Base-by-base conservation (phyloP, 257 asterid genomes). In the Cynanchum wilfordii region DNA sequence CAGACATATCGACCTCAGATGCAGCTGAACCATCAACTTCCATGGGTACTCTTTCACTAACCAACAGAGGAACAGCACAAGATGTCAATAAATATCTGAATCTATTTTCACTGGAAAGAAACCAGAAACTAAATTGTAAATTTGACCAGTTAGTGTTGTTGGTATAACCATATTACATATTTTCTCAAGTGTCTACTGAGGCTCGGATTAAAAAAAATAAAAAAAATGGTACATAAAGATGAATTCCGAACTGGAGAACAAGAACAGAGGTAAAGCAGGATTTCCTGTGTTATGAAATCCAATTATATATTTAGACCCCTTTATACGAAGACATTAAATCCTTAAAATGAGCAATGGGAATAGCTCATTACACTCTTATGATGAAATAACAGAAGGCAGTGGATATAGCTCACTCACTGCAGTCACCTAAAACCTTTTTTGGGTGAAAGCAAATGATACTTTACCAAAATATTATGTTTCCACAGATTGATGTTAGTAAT, bases 11-110 rank as follows among this genome's bases (percentile, higher is more conserved):
- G 69, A 65, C 76, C 65, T 82, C 88, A 57, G 76, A 56, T 74
- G 84, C 83, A 33, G 93, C 87, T 70, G 89, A 84, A 64, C 79
- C 86, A 79, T 89, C 97, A 36, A 88, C 87, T 24, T 90, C 98
- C 98, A 89, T 90, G 25, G 92, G 81, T 71, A 85, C 90, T 15
- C 80, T 77, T 78, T 83, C 86, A 75, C 96, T 89, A 30, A 58
- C 68, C 76, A 79, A 72, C 54, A 69, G 56, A 17, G 78, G 38
- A 12, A 72, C 76, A 73, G 67, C 36, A 69, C 27, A 69, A 24
- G 42, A 33, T 30, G 69, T 44, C 47, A 69, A n/a, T 27, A 64
- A 64, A 40, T 64, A 36, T 36, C 27, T 20, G 29, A 8, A 50
- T 8, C 50, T 36, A 9, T 16, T 36, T 64, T 60, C 17, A 29